Percentiles rank a stretch among this genome's conserved stretches.
phyloP scores from a whole-genome alignment of 2,329 filamentous ascomycete species.

The Sporothrix protearum region DNA sequence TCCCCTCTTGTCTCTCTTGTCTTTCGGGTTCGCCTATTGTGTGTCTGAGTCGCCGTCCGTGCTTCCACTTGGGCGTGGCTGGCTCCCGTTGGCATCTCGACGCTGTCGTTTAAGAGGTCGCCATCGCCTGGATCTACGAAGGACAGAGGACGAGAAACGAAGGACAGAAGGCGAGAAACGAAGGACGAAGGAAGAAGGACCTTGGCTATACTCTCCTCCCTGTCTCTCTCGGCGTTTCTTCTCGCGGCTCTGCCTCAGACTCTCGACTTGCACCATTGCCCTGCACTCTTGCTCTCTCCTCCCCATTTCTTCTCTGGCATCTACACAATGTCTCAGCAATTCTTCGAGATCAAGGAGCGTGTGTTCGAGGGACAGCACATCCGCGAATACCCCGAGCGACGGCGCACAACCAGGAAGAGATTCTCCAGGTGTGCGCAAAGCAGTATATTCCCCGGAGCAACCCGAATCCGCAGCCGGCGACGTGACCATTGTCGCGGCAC shows the following conservation, averaged over 20 bases:
- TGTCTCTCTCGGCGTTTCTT: slow-evolving; percentile 12
- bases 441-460: slow-evolving; percentile 81
- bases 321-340: slow-evolving; percentile 27
- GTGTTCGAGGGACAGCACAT: slow-evolving; percentile 71
- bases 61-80: not conserved
- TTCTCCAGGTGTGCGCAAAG: slow-evolving; percentile 72
- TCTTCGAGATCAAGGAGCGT: slow-evolving; percentile 70
- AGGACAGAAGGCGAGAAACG: not conserved
- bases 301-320: not conserved
- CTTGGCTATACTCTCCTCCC: not conserved
- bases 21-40: not conserved
- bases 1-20: not conserved
- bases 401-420: slow-evolving; percentile 67
- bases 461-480: slow-evolving; percentile 63
- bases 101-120: slow-evolving; percentile 6
- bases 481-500: slow-evolving; percentile 78
- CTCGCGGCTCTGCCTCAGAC: not conserved
- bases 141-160: not conserved
- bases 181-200: not conserved
- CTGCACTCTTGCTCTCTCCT: not conserved
- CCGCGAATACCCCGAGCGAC: slow-evolving; percentile 73
- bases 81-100: not conserved
- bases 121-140: not conserved
- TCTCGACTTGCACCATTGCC: not conserved
- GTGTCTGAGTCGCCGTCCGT: slow-evolving; percentile 4